These are phyloP conservation scores for Pythium brassicae DNA, from an alignment of 352 stramenopile genomes.

Conservation along the genomic window DNA sequence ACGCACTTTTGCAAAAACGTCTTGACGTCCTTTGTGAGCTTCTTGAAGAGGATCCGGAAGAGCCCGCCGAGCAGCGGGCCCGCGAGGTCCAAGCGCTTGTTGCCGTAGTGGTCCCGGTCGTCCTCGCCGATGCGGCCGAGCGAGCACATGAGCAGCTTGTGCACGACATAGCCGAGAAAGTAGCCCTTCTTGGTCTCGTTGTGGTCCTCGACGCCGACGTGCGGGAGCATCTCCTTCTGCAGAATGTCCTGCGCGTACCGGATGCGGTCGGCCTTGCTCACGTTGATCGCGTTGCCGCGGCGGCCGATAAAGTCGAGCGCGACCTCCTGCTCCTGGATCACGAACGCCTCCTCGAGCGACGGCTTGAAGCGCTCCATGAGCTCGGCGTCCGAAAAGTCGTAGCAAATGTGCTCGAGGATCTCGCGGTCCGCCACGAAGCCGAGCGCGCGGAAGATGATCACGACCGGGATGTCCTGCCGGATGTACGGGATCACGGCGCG, in stretches of 20 bases:
- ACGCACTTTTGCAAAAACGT: slow-evolving; percentile 90
- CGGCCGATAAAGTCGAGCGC: slow-evolving; percentile 99
- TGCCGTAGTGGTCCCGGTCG: slow-evolving; percentile 99
- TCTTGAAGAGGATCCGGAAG: slow-evolving; percentile 98
- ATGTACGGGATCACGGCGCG: slow-evolving; percentile 98
- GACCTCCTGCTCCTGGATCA: slow-evolving; percentile 97
- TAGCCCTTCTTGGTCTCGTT: slow-evolving; percentile 97
- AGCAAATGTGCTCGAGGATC: slow-evolving; percentile 99
- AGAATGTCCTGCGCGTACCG: slow-evolving; percentile 98
- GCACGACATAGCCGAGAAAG: slow-evolving; percentile 98
- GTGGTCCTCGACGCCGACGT: slow-evolving; percentile 98
- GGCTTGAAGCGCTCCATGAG: slow-evolving; percentile 99
- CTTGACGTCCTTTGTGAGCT: slow-evolving; percentile 98
- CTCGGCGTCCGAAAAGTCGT: slow-evolving; percentile 97
- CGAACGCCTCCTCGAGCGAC: slow-evolving; percentile 97
- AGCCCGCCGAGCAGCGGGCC: slow-evolving; percentile 96
- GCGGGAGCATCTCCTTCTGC: slow-evolving; percentile 99
- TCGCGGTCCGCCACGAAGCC: slow-evolving; percentile 95
- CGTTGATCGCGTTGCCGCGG: slow-evolving; percentile 92
- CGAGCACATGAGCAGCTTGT: slow-evolving; percentile 99
- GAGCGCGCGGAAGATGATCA: slow-evolving; percentile 99
- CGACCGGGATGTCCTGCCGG: slow-evolving; percentile 97
- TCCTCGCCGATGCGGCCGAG: slow-evolving; percentile 97
- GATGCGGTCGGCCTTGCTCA: slow-evolving; percentile 97
- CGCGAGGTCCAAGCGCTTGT: slow-evolving; percentile 99